Percentiles rank a stretch among this genome's conserved stretches.
These are phyloP conservation scores for Hyphopichia khmerensis DNA, from an alignment of 1,139 yeast genomes.

Conservation along the genomic window DNA sequence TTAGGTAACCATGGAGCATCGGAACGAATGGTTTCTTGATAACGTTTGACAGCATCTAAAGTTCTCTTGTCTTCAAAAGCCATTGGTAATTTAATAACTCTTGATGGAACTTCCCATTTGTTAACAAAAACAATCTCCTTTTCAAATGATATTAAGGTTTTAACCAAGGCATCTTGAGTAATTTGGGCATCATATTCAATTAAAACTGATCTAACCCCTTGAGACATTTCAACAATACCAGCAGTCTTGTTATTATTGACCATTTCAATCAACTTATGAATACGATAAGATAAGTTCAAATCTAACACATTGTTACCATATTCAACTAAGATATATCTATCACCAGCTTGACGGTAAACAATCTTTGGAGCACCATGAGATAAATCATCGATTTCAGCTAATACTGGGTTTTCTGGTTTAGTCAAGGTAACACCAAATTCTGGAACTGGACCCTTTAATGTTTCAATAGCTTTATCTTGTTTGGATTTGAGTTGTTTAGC, in stretches of 20 bases:
- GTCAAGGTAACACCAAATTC: conserved; percentile 28
- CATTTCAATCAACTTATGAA: conserved; percentile 75
- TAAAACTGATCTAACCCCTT: conserved; percentile 92
- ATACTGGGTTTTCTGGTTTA: conserved; percentile 60
- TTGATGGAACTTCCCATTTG: conserved; percentile 83
- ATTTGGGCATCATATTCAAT: conserved; percentile 74
- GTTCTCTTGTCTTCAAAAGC: conserved; percentile 93
- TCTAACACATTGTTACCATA: conserved; percentile 90
- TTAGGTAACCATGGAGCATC: conserved; percentile 98
- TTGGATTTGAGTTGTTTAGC: conserved; percentile 63
- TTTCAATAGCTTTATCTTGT: conserved; percentile 56
- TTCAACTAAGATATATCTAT: conserved; percentile 84
- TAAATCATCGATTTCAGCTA: conserved; percentile 34
- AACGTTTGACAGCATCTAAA: conserved; percentile 83
- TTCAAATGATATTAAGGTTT: conserved; percentile 70
- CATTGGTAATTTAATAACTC: conserved; percentile 85
- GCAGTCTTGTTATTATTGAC: conserved; percentile 62
- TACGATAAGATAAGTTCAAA: conserved; percentile 79
- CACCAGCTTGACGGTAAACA: conserved; percentile 95
- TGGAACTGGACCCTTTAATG: conserved; percentile 44
- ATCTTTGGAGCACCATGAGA: conserved; percentile 57
- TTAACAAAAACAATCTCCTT: conserved; percentile 67
- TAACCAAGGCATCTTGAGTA: conserved; percentile 60
- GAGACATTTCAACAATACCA: conserved; percentile 94
- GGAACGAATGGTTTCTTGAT: conserved; percentile 88